phyloP scores from a whole-genome alignment of 495 filamentous ascomycete species.

The Corynascus novoguineensis region DNA sequence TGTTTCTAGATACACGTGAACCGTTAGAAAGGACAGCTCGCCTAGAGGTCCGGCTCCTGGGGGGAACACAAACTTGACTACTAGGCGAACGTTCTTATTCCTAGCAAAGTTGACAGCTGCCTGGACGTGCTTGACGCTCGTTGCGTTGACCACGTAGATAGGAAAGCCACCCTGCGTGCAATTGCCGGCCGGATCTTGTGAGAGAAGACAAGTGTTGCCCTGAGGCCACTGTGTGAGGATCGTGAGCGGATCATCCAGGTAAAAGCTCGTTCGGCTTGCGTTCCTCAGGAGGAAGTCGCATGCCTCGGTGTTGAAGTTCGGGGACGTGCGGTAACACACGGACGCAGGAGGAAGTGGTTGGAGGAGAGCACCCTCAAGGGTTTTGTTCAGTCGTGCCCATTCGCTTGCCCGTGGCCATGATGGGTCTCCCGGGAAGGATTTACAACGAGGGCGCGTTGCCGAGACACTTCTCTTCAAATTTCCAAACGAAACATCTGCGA shows the following conservation, averaged over 20 bases:
- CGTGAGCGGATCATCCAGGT: constrained; percentile 34
- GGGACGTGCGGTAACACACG: constrained; percentile 45
- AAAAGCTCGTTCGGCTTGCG: constrained; percentile 28
- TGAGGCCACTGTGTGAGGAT: constrained; percentile 35
- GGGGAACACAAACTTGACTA: constrained; percentile 48
- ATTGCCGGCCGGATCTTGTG: constrained; percentile 18
- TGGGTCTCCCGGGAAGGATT: constrained; percentile 46
- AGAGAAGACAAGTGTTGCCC: constrained; percentile 33
- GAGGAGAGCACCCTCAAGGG: constrained; percentile 44
- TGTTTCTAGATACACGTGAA: neutral
- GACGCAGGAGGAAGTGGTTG: constrained; percentile 49
- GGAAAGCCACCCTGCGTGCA: constrained; percentile 55
- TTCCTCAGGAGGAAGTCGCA: constrained; percentile 35
- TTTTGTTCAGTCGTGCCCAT: constrained; percentile 44
- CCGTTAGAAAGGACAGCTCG: neutral
- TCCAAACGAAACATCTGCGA: neutral
- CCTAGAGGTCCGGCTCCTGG: too few species aligned
- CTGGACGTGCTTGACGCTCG: constrained; percentile 50
- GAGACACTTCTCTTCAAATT: neutral
- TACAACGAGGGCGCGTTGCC: constrained; percentile 33
- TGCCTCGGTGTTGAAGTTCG: constrained; percentile 36
- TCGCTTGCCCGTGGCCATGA: constrained; percentile 41
- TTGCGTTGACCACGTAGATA: constrained; percentile 55
- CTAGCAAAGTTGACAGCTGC: constrained; percentile 56
- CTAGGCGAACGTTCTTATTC: constrained; percentile 51